Percentiles rank a stretch among this genome's conserved stretches.
These are phyloP conservation scores for Diatrype stigma DNA, from an alignment of 2,329 filamentous ascomycete species.

Conservation along the genomic window DNA sequence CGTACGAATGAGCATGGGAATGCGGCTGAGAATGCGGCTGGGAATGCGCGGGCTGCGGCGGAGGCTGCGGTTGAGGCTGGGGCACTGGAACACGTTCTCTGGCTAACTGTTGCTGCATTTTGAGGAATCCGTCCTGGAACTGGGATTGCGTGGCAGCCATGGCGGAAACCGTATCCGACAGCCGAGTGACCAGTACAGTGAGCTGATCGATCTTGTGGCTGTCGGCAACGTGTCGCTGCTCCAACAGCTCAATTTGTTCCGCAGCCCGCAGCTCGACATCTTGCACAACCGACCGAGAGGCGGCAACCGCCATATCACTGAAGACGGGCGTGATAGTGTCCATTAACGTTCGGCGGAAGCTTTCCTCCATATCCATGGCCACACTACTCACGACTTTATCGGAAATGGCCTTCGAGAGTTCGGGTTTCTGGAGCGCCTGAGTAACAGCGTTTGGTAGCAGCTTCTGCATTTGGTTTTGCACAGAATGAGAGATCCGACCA, in stretches of 20 bases:
- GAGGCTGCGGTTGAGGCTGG: constrained; percentile 15
- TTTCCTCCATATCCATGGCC: constrained; percentile 63
- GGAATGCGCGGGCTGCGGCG: constrained; percentile 14
- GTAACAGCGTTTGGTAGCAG: constrained; percentile 63
- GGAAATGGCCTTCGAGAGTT: constrained; percentile 67
- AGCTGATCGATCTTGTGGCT: constrained; percentile 68
- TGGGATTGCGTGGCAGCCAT: constrained; percentile 66
- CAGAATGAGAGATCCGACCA: constrained; percentile 57
- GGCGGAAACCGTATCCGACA: constrained; percentile 64
- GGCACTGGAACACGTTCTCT: constrained; percentile 33
- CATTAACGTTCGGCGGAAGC: constrained; percentile 58
- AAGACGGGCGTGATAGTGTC: constrained; percentile 64
- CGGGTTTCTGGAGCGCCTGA: constrained; percentile 67
- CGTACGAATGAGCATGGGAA: constrained; percentile 16
- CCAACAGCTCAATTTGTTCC: constrained; percentile 46
- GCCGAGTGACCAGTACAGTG: constrained; percentile 59
- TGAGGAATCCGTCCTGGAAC: constrained; percentile 62
- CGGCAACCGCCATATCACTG: constrained; percentile 58
- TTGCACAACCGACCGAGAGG: constrained; percentile 62
- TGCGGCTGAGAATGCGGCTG: constrained; percentile 7
- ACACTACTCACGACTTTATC: constrained; percentile 69
- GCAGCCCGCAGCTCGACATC: constrained; percentile 63
- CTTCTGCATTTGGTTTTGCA: constrained; percentile 71
- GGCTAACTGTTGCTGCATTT: constrained; percentile 48
- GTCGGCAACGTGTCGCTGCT: constrained; percentile 49